A percentile compares a stretch with the other conserved stretches of the same genome.
Evolutionary conservation across 768 basidiomycete species (phyloP).

Genomic region (Leccinum disarticulatum): DNA sequence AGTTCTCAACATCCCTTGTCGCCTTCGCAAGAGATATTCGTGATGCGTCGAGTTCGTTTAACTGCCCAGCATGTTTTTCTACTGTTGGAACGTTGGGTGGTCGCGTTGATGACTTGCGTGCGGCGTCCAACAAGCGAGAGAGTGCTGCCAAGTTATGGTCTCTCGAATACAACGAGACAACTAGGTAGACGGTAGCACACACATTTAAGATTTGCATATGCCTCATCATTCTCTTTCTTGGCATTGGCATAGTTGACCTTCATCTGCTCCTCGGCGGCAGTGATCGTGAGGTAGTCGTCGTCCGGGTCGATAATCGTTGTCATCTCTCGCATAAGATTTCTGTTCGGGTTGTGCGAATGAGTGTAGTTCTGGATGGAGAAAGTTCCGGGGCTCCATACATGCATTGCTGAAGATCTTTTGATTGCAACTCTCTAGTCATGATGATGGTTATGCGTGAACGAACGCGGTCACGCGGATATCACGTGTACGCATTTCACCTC

Average conservation of each 20-base stretch:
- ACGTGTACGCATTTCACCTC: slow-evolving; percentile 15
- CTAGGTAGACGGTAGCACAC: slow-evolving; percentile 3
- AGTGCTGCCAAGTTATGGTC: slow-evolving; percentile 46
- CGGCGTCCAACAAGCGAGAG: slow-evolving; percentile 62
- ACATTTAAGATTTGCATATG: slow-evolving; percentile 67
- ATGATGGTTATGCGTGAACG: neutral
- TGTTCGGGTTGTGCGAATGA: slow-evolving; percentile 27
- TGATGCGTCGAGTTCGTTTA: slow-evolving; percentile 66
- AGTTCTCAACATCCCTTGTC: slow-evolving; percentile 69
- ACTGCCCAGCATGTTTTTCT: slow-evolving; percentile 53
- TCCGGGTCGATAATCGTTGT: slow-evolving; percentile 72
- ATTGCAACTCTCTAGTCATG: slow-evolving; percentile 32
- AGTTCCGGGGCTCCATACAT: slow-evolving; percentile 20
- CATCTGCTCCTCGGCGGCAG: slow-evolving; percentile 70
- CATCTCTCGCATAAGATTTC: slow-evolving; percentile 70
- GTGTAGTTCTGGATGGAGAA: neutral
- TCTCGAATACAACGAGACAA: neutral
- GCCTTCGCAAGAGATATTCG: slow-evolving; percentile 69
- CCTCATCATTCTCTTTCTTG: slow-evolving; percentile 69
- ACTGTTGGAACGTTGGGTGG: slow-evolving; percentile 69
- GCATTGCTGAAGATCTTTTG: slow-evolving; percentile 37
- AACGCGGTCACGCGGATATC: slow-evolving; percentile 15
- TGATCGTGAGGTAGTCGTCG: slow-evolving; percentile 76
- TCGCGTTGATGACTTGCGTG: slow-evolving; percentile 67
- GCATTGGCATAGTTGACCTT: slow-evolving; percentile 52